phyloP scores from a whole-genome alignment of 2,329 filamentous ascomycete genomes.

The Grosmannia huntii region DNA sequence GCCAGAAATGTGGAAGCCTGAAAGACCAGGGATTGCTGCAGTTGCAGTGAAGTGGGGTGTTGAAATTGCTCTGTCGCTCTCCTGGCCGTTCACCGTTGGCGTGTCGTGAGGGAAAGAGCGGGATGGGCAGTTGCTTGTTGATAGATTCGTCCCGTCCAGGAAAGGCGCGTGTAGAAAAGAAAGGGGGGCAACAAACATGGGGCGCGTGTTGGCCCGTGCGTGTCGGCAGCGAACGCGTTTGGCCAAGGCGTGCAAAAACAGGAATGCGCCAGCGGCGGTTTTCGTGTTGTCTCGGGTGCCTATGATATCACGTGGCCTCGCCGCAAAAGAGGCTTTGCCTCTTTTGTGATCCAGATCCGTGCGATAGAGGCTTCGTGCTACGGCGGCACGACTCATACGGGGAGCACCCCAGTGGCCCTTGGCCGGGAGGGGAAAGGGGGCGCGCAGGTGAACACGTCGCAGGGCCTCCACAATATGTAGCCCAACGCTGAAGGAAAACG shows the following conservation, averaged over 20 bases:
- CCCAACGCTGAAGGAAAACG: neutral
- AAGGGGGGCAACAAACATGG: conserved; percentile 2
- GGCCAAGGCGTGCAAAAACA: neutral
- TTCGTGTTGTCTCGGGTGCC: neutral
- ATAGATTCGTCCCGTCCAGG: neutral
- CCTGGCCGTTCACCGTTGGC: neutral
- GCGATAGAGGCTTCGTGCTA: neutral
- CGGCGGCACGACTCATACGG: neutral
- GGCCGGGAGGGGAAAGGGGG: neutral
- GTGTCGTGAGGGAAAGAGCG: neutral
- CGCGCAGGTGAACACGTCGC: neutral
- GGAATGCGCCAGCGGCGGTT: neutral
- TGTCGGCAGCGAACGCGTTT: neutral
- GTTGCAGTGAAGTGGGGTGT: conserved; percentile 4
- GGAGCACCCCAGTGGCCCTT: neutral
- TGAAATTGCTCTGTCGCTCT: neutral
- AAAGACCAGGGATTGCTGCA: conserved; percentile 2
- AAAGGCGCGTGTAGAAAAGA: conserved; percentile 1
- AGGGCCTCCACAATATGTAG: neutral
- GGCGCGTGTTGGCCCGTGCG: conserved; percentile 9
- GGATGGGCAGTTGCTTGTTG: conserved; percentile 1
- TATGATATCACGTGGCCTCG: neutral
- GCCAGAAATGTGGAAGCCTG: conserved; percentile 4
- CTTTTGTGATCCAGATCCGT: neutral
- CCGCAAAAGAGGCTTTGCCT: neutral